Base-by-base conservation (phyloP, 2,329 filamentous ascomycete genomes). In the Botryotinia globosa region DNA sequence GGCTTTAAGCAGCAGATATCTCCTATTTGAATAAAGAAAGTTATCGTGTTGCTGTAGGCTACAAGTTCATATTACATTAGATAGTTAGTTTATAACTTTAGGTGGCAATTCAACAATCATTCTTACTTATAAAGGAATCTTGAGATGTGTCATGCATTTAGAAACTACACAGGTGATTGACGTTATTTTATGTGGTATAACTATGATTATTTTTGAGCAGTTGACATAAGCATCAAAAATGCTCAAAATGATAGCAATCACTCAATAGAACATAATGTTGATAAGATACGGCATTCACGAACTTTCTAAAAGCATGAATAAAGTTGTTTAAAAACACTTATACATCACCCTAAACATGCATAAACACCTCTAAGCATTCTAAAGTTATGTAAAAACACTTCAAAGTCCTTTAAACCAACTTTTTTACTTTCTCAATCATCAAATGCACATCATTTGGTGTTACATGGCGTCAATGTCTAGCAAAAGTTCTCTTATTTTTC, bases 101-200 rank as follows among this genome's bases (percentile, higher is more conserved):
- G 14, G n/a, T 54, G n/a, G n/a, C 2, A 29, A 7, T 16, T 29
- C 8, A 18, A n/a, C 6, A 29, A 54, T 4, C 7, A 29, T 16
- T 14, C 5, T 7, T 2, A 10, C n/a, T 54, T 1, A 16, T 12
- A 54, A 54, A 3, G 12, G 25, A 54, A 54, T 54, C n/a, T 5
- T 54, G 48, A 16, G 5, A 0, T 54, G 0, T 3, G 7, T 54
- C 0, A 3, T 54, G 6, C 25, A 54, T 18, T 6, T 29, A 29
- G n/a, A 29, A 18, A 16, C 25, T 18, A 29, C 3, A 29, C 1
- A 54, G n/a, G 14, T 29, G n/a, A n/a, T 8, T 1, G 25, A 16
- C 29, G n/a, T 6, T 6, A 8, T 9, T 16, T 5, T 3, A 3
- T 54, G 25, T 2, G 4, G 2, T 0, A 1, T 0, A 63, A 9